phyloP scores from a whole-genome alignment of 768 basidiomycete genomes.

The Ramaria sp. region DNA sequence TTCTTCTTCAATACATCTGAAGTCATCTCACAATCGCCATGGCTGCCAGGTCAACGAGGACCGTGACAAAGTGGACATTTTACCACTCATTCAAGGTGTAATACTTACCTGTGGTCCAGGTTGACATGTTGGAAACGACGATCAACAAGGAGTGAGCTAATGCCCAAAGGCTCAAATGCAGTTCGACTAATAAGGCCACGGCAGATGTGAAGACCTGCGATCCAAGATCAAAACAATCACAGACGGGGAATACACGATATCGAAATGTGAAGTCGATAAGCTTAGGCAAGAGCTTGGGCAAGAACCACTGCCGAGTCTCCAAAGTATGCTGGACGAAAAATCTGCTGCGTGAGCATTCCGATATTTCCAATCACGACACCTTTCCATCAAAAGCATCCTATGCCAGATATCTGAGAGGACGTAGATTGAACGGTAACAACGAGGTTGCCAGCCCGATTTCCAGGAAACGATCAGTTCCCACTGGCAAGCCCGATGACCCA shows the following conservation, averaged over 20 bases:
- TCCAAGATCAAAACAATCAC: conserved; percentile 55
- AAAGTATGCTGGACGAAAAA: conserved; percentile 66
- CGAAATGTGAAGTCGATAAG: conserved; percentile 69
- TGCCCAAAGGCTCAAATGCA: not conserved
- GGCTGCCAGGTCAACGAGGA: conserved; percentile 61
- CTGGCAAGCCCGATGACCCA: conserved; percentile 20
- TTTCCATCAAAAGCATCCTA: not conserved
- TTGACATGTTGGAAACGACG: conserved; percentile 57
- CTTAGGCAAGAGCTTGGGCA: conserved; percentile 71
- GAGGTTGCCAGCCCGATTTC: not conserved
- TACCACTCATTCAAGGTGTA: not conserved
- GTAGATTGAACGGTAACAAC: conserved; percentile 41
- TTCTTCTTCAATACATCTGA: conserved; percentile 1
- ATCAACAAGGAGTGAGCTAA: conserved; percentile 56
- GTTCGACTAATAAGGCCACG: not conserved
- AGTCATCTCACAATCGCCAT: not conserved
- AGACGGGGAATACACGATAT: conserved; percentile 64
- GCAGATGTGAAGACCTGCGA: conserved; percentile 57
- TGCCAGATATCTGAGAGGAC: conserved; percentile 50
- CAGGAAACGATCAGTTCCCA: conserved; percentile 21
- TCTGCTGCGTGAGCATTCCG: conserved; percentile 28
- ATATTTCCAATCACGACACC: conserved; percentile 11
- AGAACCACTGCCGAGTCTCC: conserved; percentile 58
- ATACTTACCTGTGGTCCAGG: conserved; percentile 23
- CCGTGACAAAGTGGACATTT: conserved; percentile 46